Evolutionary conservation across 805 yeast genomes (phyloP).

Genomic region (Torulaspora microellipsoides): DNA sequence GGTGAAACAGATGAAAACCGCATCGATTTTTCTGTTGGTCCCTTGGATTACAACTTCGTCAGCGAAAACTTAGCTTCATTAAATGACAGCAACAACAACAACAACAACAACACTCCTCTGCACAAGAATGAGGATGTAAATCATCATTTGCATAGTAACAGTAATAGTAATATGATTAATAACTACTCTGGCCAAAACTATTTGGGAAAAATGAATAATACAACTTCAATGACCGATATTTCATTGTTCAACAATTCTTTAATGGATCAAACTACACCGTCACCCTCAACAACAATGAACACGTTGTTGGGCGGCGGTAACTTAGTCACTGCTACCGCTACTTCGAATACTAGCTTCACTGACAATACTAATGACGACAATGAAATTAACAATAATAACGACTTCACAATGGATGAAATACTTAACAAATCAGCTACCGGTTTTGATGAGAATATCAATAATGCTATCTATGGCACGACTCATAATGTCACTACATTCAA

Average conservation of each 20-base stretch:
- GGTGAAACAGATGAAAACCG: background rate
- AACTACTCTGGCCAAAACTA: background rate
- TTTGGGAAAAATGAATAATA: background rate
- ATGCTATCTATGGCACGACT: too few relatives aligned
- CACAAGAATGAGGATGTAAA: too few relatives aligned
- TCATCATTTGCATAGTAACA: background rate
- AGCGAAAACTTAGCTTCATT: background rate
- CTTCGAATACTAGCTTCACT: background rate
- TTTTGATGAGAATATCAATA: too few relatives aligned
- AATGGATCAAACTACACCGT: slow-evolving; percentile 11
- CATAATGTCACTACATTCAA: background rate
- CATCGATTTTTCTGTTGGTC: slow-evolving; percentile 7
- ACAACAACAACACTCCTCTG: background rate
- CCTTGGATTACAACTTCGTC: slow-evolving; percentile 2
- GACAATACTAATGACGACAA: background rate
- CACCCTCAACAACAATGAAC: background rate
- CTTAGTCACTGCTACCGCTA: background rate
- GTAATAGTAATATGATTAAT: background rate
- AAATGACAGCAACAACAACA: background rate
- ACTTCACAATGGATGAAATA: slow-evolving; percentile 3
- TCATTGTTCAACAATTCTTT: slow-evolving; percentile 15
- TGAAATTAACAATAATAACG: background rate
- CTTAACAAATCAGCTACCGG: background rate
- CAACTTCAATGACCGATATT: slow-evolving; percentile 12
- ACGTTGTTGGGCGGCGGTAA: background rate